phyloP scores from a whole-genome alignment of 257 asterid species.

The Ballota nigra region DNA sequence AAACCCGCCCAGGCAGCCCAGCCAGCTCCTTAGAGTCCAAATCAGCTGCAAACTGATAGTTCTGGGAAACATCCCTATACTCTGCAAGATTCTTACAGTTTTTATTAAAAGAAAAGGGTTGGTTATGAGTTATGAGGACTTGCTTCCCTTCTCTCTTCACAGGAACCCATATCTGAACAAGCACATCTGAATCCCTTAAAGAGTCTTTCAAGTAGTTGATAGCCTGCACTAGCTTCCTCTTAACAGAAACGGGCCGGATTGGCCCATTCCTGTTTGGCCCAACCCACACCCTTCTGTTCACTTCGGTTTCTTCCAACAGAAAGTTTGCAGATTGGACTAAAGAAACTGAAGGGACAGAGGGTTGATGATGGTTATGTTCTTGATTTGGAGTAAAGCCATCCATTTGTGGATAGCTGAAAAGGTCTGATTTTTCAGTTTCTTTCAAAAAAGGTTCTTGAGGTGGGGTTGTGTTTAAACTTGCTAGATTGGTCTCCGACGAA shows the following conservation, averaged over 20 bases:
- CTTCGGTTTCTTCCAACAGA: slow-evolving; percentile 35
- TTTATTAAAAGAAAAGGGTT: slow-evolving; percentile 51
- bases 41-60: slow-evolving; percentile 57
- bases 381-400: slow-evolving; percentile 25
- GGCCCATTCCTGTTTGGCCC: slow-evolving; percentile 36
- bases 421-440: slow-evolving; percentile 29
- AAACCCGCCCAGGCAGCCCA: slow-evolving; percentile 76
- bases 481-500: slow-evolving; percentile 25
- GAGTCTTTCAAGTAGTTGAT: slow-evolving; percentile 50
- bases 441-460: slow-evolving; percentile 30
- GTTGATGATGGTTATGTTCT: slow-evolving; percentile 22
- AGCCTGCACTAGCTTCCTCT: slow-evolving; percentile 54
- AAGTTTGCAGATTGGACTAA: slow-evolving; percentile 30
- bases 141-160: slow-evolving; percentile 50
- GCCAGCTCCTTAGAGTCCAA: slow-evolving; percentile 45
- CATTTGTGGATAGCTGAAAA: slow-evolving; percentile 29
- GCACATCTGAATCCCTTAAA: slow-evolving; percentile 48
- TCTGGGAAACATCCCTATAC: slow-evolving; percentile 51
- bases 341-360: slow-evolving; percentile 31
- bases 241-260: slow-evolving; percentile 35
- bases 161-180: slow-evolving; percentile 82
- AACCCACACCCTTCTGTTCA: slow-evolving; percentile 51
- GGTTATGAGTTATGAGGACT: slow-evolving; percentile 59
- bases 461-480: slow-evolving; percentile 19
- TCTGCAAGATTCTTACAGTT: slow-evolving; percentile 53